A percentile compares a stretch with the other conserved stretches of the same genome.
These are phyloP conservation scores for Ensete ventricosum DNA, from an alignment of 176 grass and related monocot species.

Conservation along the genomic window DNA sequence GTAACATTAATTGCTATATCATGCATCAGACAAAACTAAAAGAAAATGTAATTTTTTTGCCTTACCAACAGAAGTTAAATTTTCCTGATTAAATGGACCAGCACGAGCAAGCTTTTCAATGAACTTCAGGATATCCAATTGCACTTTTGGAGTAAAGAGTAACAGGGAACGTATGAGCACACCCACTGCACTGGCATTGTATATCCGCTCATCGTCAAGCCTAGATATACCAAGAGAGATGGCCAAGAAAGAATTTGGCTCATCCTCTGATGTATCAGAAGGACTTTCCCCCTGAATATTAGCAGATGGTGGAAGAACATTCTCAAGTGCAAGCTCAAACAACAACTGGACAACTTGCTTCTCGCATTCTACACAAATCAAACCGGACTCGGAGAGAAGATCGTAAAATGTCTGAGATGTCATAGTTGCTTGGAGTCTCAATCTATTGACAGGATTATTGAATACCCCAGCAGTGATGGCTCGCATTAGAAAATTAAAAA, in stretches of 20 bases:
- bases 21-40: neutral
- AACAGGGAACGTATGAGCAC: constrained; percentile 74
- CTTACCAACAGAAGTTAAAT: constrained; percentile 97
- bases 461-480: constrained; percentile 81
- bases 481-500: constrained; percentile 84
- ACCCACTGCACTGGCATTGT: constrained; percentile 87
- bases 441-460: constrained; percentile 86
- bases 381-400: constrained; percentile 82
- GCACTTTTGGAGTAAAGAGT: constrained; percentile 93
- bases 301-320: constrained; percentile 69
- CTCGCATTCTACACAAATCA: constrained; percentile 88
- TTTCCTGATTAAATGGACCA: constrained; percentile 92
- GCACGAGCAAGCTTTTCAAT: constrained; percentile 79
- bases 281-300: constrained; percentile 45
- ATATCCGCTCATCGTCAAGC: constrained; percentile 64
- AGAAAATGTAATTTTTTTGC: constrained; percentile 18
- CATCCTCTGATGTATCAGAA: constrained; percentile 42
- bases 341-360: constrained; percentile 88
- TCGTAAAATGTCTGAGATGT: constrained; percentile 88
- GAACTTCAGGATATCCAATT: constrained; percentile 73
- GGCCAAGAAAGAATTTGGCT: constrained; percentile 49
- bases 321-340: constrained; percentile 98
- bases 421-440: constrained; percentile 75
- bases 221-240: constrained; percentile 68
- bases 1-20: constrained; percentile 16